Evolutionary conservation across 331 rosid species (phyloP), one percentile per base, ranked within the genome.

Genomic region (Telfairia occidentalis): DNA sequence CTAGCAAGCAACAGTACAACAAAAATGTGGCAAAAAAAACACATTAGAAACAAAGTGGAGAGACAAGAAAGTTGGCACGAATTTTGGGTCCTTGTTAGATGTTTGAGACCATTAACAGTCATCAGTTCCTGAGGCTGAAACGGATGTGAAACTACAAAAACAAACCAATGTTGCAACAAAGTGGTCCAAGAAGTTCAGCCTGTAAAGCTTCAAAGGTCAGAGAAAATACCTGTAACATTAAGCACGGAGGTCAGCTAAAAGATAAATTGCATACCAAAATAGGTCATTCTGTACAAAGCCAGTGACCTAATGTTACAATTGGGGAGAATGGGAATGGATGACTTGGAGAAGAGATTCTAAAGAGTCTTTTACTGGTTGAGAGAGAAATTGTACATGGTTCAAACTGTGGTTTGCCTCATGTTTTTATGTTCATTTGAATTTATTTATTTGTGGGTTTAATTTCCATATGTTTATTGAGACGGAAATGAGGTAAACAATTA

Each of bases 191-290:
- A 88, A 80, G 89, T 90, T 58, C 86, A 80, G 90, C 95, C 82
- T 82, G 87, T 89, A 82, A 90, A 26, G 86, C 97, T 89, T 86
- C 89, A 88, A 83, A 88, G 91, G 96, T 94, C 96, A 94, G 87
- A 95, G 93, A 91, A 89, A 91, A 90, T 95, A 95, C 97, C 98
- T 91, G 98, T 92, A 94, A 95, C 85, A 87, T 85, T 64, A 76
- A 90, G 92, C 86, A 91, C 73, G 71, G 77, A 77, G 79, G 92
- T 91, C 89, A 90, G 96, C 79, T 46, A 78, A 32, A 82, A 77
- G 81, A 84, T 76, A 66, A 78, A 53, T 45, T 34, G 60, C 67
- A 64, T 46, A 63, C n/a, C 16, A 43, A 70, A 70, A 45, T 45
- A 70, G 75, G 26, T 45, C 75, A 70, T 45, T 70, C 40, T 26